Conservation (phyloP, 371 early-diverging fungal species). For the Mortierella sp. region DNA sequence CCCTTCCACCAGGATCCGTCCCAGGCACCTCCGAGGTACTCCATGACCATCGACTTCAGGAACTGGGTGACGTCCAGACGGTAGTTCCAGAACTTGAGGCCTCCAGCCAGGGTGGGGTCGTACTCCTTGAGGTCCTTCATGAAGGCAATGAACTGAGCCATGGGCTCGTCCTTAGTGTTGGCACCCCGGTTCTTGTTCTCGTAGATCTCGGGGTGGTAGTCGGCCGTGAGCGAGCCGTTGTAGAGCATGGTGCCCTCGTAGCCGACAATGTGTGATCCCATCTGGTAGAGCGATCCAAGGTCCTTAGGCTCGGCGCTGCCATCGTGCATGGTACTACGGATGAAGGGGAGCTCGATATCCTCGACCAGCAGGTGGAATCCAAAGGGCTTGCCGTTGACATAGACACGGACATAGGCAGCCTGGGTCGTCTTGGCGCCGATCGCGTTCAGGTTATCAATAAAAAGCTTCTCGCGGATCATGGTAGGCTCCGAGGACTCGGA, state of each 20-base stretch:
- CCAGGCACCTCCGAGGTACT: constrained; percentile 18
- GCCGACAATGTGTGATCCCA: constrained; percentile 11
- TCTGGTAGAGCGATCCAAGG: constrained; percentile 21
- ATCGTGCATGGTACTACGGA: neutral
- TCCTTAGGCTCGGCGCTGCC: neutral
- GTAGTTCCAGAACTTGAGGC: constrained; percentile 10
- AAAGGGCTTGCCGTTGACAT: constrained; percentile 57
- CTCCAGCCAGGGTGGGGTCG: neutral
- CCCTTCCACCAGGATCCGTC: constrained; percentile 19
- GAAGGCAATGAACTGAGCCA: constrained; percentile 19
- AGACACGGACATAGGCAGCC: constrained; percentile 57
- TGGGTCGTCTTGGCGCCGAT: constrained; percentile 47
- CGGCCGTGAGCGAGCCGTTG: neutral
- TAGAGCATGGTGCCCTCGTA: constrained; percentile 7
- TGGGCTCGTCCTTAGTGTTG: constrained; percentile 10
- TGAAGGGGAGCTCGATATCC: constrained; percentile 4
- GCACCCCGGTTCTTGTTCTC: constrained; percentile 1
- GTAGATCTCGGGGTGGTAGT: constrained; percentile 10
- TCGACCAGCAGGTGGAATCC: constrained; percentile 60
- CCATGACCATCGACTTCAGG: constrained; percentile 20
- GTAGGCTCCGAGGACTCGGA: constrained; percentile 55
- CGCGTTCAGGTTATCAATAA: constrained; percentile 49
- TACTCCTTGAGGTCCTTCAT: constrained; percentile 28
- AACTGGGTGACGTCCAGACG: constrained; percentile 20
- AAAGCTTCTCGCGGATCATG: constrained; percentile 59